Conservation (phyloP, 2,329 filamentous ascomycete genomes). For the Annulohypoxylon truncatum region DNA sequence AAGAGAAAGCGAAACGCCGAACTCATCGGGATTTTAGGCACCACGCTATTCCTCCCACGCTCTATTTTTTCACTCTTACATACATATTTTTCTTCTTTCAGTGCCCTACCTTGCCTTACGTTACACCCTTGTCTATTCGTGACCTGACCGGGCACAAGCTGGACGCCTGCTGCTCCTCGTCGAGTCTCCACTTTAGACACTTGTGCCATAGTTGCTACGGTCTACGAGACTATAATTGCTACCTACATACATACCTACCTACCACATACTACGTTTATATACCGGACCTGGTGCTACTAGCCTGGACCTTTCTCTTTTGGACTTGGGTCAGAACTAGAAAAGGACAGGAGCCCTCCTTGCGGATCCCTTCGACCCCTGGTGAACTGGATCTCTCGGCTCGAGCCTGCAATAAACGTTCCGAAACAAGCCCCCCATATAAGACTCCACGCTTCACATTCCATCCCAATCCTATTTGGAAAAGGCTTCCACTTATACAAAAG, state of each 20-base stretch:
- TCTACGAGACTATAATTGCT: neutral
- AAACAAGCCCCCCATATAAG: slow-evolving; percentile 32
- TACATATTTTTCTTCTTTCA: slow-evolving; percentile 12
- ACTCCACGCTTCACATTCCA: slow-evolving; percentile 31
- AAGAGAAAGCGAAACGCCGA: slow-evolving; percentile 33
- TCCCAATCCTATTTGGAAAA: slow-evolving; percentile 26
- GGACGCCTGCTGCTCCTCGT: slow-evolving; percentile 21
- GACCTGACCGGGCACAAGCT: slow-evolving; percentile 38
- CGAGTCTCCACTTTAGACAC: slow-evolving; percentile 27
- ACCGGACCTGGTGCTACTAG: slow-evolving; percentile 26
- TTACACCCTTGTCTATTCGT: slow-evolving; percentile 39
- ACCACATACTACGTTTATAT: slow-evolving; percentile 30
- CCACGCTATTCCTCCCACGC: slow-evolving; percentile 25
- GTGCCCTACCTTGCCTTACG: slow-evolving; percentile 32
- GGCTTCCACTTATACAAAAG: slow-evolving; percentile 32
- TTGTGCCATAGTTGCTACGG: slow-evolving; percentile 24
- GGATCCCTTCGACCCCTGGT: slow-evolving; percentile 26
- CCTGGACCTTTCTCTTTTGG: slow-evolving; percentile 21
- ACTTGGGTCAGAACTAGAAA: slow-evolving; percentile 32
- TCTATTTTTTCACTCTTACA: slow-evolving; percentile 7
- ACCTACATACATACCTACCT: neutral
- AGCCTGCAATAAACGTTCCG: slow-evolving; percentile 37
- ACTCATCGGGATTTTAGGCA: slow-evolving; percentile 37
- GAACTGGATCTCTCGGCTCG: slow-evolving; percentile 37
- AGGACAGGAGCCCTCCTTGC: slow-evolving; percentile 29